Evolutionary conservation across 495 filamentous ascomycete genomes (phyloP).

Genomic region (Aspergillus panamensis): DNA sequence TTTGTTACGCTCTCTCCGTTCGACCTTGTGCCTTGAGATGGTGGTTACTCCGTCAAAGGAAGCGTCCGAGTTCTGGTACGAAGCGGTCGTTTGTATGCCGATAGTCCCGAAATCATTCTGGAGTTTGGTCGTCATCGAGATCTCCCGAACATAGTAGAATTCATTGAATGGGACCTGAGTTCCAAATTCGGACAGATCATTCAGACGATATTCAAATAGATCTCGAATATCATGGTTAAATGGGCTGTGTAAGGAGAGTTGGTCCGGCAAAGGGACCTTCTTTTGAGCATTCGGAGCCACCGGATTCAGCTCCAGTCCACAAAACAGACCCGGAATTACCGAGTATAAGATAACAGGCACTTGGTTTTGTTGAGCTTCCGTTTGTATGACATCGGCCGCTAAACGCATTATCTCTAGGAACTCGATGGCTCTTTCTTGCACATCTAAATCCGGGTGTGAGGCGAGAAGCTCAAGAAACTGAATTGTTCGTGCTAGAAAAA

Average conservation of each 20-base stretch:
- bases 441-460: slow-evolving; percentile 80
- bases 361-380: slow-evolving; percentile 57
- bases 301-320: slow-evolving; percentile 83
- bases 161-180: slow-evolving; percentile 44
- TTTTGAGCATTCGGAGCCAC: slow-evolving; percentile 78
- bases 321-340: slow-evolving; percentile 82
- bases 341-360: slow-evolving; percentile 79
- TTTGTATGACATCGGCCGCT: slow-evolving; percentile 70
- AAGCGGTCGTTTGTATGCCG: slow-evolving; percentile 31
- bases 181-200: slow-evolving; percentile 4
- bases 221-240: slow-evolving; percentile 71
- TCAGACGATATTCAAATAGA: slow-evolving; percentile 45
- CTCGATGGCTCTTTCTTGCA: slow-evolving; percentile 94
- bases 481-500: slow-evolving; percentile 76
- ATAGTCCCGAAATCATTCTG: slow-evolving; percentile 12
- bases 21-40: slow-evolving; percentile 57
- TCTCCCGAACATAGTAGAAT: slow-evolving; percentile 64
- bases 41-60: slow-evolving; percentile 59
- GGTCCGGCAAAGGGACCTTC: slow-evolving; percentile 77
- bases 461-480: slow-evolving; percentile 73
- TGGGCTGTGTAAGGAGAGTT: slow-evolving; percentile 69
- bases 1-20: slow-evolving; percentile 72
- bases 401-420: slow-evolving; percentile 85
- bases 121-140: slow-evolving; percentile 33
- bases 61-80: slow-evolving; percentile 62